Evolutionary conservation across 768 basidiomycete genomes (phyloP).

Genomic region (Amanita rubescens): DNA sequence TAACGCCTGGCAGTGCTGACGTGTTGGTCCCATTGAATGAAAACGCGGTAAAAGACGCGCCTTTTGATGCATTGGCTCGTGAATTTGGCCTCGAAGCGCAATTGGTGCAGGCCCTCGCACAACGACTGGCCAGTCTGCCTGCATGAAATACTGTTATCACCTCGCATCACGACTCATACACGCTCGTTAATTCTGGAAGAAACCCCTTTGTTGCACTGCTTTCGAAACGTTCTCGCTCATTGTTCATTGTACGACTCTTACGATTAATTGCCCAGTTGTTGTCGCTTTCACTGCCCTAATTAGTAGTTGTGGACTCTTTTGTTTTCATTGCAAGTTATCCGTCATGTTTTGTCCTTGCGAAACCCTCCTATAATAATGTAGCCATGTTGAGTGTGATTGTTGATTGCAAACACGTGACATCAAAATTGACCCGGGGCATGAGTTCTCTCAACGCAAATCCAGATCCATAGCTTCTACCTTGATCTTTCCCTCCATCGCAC

Average conservation of each 20-base stretch:
- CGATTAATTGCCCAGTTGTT: background rate
- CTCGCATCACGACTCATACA: constrained; percentile 1
- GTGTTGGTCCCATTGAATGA: constrained; percentile 5
- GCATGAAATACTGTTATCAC: background rate
- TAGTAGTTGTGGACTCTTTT: background rate
- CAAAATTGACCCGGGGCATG: constrained; percentile 7
- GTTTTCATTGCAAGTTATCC: background rate
- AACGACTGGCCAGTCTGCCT: constrained; percentile 37
- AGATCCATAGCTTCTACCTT: background rate
- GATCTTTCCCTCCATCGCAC: background rate
- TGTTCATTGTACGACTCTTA: constrained; percentile 4
- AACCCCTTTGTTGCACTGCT: background rate
- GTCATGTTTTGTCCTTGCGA: constrained; percentile 5
- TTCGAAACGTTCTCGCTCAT: background rate
- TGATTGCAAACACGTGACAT: constrained; percentile 6
- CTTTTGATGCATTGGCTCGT: constrained; percentile 45
- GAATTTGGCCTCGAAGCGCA: constrained; percentile 72
- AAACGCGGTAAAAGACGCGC: background rate
- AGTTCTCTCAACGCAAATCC: background rate
- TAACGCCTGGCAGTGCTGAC: constrained; percentile 7
- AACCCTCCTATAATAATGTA: background rate
- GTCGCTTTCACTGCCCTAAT: background rate
- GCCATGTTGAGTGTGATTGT: background rate
- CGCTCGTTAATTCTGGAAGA: background rate
- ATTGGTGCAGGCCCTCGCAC: constrained; percentile 59